Percentiles rank a stretch among this genome's conserved stretches.
These are phyloP conservation scores for Boletus vermiculosoides DNA, from an alignment of 768 basidiomycete species.

Conservation along the genomic window DNA sequence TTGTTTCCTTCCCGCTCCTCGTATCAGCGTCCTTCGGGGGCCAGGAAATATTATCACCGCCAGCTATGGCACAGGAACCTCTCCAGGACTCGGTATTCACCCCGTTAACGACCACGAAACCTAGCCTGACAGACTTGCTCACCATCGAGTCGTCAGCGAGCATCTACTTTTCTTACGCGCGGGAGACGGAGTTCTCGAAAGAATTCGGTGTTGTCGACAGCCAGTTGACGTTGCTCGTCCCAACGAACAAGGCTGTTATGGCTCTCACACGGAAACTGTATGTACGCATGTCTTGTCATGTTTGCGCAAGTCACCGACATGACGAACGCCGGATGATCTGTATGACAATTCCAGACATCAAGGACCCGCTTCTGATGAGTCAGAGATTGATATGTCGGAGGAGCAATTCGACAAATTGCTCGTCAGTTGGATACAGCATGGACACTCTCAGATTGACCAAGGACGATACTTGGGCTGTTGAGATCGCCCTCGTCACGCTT, in stretches of 20 bases:
- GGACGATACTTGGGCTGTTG: too few species aligned
- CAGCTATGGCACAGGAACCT: conserved; percentile 13
- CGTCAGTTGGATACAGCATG: too few species aligned
- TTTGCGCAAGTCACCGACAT: neutral
- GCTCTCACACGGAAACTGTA: conserved; percentile 79
- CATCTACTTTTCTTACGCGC: conserved; percentile 82
- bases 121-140: conserved; percentile 71
- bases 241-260: conserved; percentile 88
- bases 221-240: conserved; percentile 65
- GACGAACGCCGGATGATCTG: neutral
- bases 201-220: conserved; percentile 38
- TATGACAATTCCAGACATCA: conserved; percentile 50
- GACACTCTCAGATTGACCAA: too few species aligned
- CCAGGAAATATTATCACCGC: conserved; percentile 27
- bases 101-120: conserved; percentile 45
- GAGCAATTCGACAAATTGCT: conserved; percentile 61
- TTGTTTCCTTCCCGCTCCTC: conserved; percentile 31
- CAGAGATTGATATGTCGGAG: conserved; percentile 59
- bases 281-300: conserved; percentile 49
- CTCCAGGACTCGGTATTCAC: conserved; percentile 16
- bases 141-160: conserved; percentile 74
- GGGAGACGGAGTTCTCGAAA: conserved; percentile 60
- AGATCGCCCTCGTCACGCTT: too few species aligned
- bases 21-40: conserved; percentile 29
- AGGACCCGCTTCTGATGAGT: conserved; percentile 42